phyloP scores from a whole-genome alignment of 2,329 filamentous ascomycete species.

The Ampelomyces quisqualis region DNA sequence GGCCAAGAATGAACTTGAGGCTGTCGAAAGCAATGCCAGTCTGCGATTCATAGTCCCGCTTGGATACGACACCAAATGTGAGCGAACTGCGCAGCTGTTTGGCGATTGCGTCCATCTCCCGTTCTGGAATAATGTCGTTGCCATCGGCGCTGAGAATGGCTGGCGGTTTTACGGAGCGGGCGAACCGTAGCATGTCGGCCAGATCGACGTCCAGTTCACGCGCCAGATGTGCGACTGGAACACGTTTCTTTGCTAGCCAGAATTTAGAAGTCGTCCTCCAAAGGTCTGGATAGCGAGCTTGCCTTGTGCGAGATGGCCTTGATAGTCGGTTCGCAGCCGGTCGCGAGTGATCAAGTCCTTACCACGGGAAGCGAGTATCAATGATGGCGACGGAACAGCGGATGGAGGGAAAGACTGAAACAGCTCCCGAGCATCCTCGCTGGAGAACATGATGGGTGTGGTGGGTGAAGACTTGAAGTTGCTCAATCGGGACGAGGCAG shows the following conservation, averaged over 20 bases:
- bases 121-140: slow-evolving; percentile 26
- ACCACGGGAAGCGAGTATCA: slow-evolving; percentile 26
- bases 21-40: slow-evolving; percentile 27
- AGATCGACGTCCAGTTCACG: slow-evolving; percentile 23
- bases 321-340: slow-evolving; percentile 22
- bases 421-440: slow-evolving; percentile 34
- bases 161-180: slow-evolving; percentile 15
- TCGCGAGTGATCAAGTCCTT: slow-evolving; percentile 31
- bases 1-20: slow-evolving; percentile 21
- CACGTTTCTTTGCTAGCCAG: slow-evolving; percentile 12
- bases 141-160: slow-evolving; percentile 29
- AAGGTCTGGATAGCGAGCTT: not conserved
- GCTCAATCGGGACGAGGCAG: too few species aligned
- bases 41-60: slow-evolving; percentile 18
- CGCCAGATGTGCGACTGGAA: slow-evolving; percentile 18
- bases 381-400: slow-evolving; percentile 13
- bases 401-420: slow-evolving; percentile 25
- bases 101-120: slow-evolving; percentile 20
- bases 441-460: slow-evolving; percentile 37
- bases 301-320: slow-evolving; percentile 21
- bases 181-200: slow-evolving; percentile 22
- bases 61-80: slow-evolving; percentile 16
- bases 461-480: too few species aligned
- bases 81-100: slow-evolving; percentile 12
- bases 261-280: slow-evolving; percentile 3